Conservation (phyloP, 495 filamentous ascomycete species). For the Lentithecium fluviatile region DNA sequence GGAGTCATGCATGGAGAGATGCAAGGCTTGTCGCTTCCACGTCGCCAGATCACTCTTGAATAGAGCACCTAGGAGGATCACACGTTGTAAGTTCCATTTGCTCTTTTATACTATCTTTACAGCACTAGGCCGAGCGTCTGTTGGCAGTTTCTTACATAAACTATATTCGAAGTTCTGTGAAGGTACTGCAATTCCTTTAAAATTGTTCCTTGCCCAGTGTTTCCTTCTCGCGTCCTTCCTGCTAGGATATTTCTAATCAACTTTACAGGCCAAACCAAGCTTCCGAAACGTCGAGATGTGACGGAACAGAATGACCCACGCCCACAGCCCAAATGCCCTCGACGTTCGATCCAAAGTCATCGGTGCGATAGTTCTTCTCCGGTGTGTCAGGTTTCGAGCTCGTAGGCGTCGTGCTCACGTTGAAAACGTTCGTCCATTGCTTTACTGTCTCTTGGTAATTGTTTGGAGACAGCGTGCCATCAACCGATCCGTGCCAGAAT, state of each 20-base stretch:
- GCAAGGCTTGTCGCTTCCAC: constrained; percentile 7
- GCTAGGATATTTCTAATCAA: neutral
- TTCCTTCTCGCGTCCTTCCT: neutral
- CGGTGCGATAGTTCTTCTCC: constrained; percentile 49
- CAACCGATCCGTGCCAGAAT: constrained; percentile 55
- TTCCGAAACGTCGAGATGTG: constrained; percentile 27
- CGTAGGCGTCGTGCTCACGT: constrained; percentile 29
- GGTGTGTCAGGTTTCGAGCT: constrained; percentile 30
- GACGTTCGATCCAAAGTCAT: constrained; percentile 50
- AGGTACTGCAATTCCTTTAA: too few species aligned
- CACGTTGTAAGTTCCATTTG: too few species aligned
- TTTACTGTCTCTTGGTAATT: constrained; percentile 57
- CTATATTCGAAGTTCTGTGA: too few species aligned
- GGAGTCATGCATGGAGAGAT: constrained; percentile 30
- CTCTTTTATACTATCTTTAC: too few species aligned
- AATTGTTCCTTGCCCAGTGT: neutral
- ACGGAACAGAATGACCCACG: constrained; percentile 51
- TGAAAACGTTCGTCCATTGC: constrained; percentile 61
- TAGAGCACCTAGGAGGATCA: neutral
- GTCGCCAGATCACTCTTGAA: constrained; percentile 12
- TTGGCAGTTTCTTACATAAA: too few species aligned
- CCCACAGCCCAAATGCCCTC: constrained; percentile 51
- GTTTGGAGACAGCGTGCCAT: constrained; percentile 50
- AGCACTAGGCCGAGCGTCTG: too few species aligned
- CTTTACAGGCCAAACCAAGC: constrained; percentile 33